Base-by-base conservation (phyloP, 306 rosid species). In the Malus fusca region DNA sequence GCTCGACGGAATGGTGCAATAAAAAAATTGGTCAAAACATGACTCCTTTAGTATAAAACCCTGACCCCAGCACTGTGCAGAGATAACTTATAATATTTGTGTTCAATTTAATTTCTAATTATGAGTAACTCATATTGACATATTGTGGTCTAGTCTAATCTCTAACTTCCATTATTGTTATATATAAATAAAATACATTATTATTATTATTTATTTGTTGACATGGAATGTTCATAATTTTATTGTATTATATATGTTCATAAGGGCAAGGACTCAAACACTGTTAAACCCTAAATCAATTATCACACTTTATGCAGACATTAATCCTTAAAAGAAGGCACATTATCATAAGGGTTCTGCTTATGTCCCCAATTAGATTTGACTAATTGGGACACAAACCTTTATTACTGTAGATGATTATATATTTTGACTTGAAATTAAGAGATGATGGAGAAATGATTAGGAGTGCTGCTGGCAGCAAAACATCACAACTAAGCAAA, bases 401-500 rank as follows among this genome's bases (percentile, higher is more conserved):
- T 33, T 11, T 18, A 70, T 77, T 43, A 77, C 79, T 79, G 56
- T 78, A 75, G 66, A 68, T 75, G 75, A 79, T 48, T 48, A 78
- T 31, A 71, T 81, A 83, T 76, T 59, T 88, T 89, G 96, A 86
- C 87, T 80, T 43, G 85, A 33, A 73, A 72, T 22, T 8, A 43
- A 71, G 65, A 76, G 83, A 80, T 88, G 87, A 88, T 90, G 81
- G 23, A 76, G 13, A 89, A 89, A 90, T 93, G 93, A 93, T 90
- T 89, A 87, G 90, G 28, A 83, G 69, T 55, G 72, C 14, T 66
- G 70, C 11, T 66, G 70, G 70, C 70, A 35, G 70, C 70, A 66
- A 84, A 87, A 79, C 83, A 84, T 51, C 69, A 69, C 43, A 68
- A 69, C 58, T 63, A 74, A 52, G 66, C 78, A 28, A 83, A 69